Conservation (phyloP, 352 stramenopile genomes). For the Phytophthora sansomeana region DNA sequence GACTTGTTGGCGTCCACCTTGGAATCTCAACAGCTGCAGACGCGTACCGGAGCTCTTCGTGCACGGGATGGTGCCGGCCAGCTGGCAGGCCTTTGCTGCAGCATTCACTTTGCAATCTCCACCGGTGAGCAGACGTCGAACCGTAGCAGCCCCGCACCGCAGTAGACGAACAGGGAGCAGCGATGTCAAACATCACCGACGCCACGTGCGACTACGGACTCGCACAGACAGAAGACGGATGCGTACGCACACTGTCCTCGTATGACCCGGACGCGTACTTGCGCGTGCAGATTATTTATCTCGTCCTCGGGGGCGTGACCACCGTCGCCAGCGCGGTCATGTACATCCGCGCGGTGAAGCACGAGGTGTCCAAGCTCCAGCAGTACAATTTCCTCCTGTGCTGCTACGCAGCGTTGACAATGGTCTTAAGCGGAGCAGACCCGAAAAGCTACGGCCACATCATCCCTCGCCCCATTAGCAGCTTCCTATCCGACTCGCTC, state of each 20-base stretch:
- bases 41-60: constrained; percentile 29
- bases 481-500: constrained; percentile 49
- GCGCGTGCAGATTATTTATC: constrained; percentile 43
- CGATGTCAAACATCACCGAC: constrained; percentile 41
- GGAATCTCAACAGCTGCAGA: constrained; percentile 18
- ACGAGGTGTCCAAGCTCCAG: constrained; percentile 45
- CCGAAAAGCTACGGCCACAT: constrained; percentile 49
- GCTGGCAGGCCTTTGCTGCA: constrained; percentile 15
- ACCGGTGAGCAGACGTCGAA: constrained; percentile 7
- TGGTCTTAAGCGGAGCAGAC: constrained; percentile 43
- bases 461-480: constrained; percentile 45
- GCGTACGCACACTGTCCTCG: constrained; percentile 35
- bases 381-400: constrained; percentile 50
- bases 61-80: constrained; percentile 31
- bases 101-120: constrained; percentile 37
- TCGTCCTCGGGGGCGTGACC: constrained; percentile 34
- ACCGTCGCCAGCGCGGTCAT: constrained; percentile 37
- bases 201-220: constrained; percentile 42
- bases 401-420: constrained; percentile 46
- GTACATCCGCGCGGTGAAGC: constrained; percentile 36
- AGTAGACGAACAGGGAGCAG: not conserved
- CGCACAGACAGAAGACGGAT: constrained; percentile 37
- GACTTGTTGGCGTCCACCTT: constrained; percentile 1
- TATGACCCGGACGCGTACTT: constrained; percentile 41
- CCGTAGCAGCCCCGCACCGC: not conserved